Conservation (phyloP, 192 early-diverging fungal species). For the Linnemannia exigua region DNA sequence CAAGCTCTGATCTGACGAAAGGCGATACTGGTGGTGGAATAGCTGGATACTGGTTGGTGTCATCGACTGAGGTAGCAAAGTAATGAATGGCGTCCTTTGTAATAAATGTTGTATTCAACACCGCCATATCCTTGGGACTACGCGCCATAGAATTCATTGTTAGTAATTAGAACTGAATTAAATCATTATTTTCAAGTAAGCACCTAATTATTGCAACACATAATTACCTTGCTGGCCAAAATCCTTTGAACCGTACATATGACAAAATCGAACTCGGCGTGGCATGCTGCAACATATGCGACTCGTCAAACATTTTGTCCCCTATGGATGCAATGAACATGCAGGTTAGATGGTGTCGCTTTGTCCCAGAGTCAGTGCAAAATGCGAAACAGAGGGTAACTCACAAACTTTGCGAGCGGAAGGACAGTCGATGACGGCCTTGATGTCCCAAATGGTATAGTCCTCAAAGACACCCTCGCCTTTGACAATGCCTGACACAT, state of each 20-base stretch:
- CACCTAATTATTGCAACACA: not conserved
- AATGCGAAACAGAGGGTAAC: not conserved
- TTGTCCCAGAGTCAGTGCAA: not conserved
- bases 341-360: not conserved
- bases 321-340: slow-evolving; percentile 29
- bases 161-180: not conserved
- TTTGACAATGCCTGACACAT: slow-evolving; percentile 54
- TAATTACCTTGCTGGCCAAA: slow-evolving; percentile 62
- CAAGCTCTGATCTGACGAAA: slow-evolving; percentile 51
- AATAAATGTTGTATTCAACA: slow-evolving; percentile 55
- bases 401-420: slow-evolving; percentile 60
- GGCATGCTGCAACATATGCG: slow-evolving; percentile 47
- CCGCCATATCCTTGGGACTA: slow-evolving; percentile 57
- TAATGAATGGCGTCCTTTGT: slow-evolving; percentile 52
- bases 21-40: slow-evolving; percentile 49
- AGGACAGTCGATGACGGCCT: slow-evolving; percentile 58
- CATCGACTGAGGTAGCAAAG: slow-evolving; percentile 52
- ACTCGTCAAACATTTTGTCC: slow-evolving; percentile 62
- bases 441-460: slow-evolving; percentile 66
- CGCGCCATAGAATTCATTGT: not conserved
- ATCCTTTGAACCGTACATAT: slow-evolving; percentile 60
- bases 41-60: slow-evolving; percentile 38
- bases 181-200: not conserved
- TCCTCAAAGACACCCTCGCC: slow-evolving; percentile 57
- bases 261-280: slow-evolving; percentile 57